These are phyloP conservation scores for Penicillium sp. DNA, from an alignment of 2,329 filamentous ascomycete species.

Conservation along the genomic window DNA sequence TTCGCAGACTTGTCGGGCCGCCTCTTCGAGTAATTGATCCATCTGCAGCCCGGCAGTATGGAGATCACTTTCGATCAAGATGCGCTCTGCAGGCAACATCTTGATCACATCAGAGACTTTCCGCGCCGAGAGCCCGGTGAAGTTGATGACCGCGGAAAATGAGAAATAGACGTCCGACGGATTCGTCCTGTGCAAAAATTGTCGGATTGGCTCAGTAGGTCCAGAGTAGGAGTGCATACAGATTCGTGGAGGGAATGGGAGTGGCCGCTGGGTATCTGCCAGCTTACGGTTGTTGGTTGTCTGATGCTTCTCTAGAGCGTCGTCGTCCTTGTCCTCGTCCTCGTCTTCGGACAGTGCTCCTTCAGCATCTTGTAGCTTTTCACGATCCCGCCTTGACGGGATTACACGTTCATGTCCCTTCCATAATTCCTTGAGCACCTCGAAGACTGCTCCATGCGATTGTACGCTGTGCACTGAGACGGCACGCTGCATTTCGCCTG, in stretches of 20 bases:
- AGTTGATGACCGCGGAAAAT: constrained; percentile 83
- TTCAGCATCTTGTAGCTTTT: constrained; percentile 38
- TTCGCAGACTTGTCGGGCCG: constrained; percentile 74
- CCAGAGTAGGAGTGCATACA: constrained; percentile 95
- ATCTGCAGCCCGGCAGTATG: constrained; percentile 80
- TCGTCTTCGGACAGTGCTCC: constrained; percentile 34
- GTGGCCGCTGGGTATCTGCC: not conserved
- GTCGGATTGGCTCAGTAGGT: constrained; percentile 70
- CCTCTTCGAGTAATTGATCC: constrained; percentile 75
- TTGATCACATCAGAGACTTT: constrained; percentile 70
- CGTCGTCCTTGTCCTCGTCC: constrained; percentile 13
- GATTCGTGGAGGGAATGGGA: constrained; percentile 81
- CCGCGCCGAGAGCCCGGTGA: constrained; percentile 57
- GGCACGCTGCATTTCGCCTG: constrained; percentile 60
- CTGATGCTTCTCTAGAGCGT: not conserved
- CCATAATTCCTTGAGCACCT: constrained; percentile 61
- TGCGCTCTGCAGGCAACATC: constrained; percentile 72
- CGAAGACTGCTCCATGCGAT: constrained; percentile 62
- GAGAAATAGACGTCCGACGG: constrained; percentile 84
- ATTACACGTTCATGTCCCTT: constrained; percentile 58
- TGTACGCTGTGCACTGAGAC: constrained; percentile 68
- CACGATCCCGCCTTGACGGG: constrained; percentile 54
- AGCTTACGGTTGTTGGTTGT: not conserved
- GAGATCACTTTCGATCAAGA: constrained; percentile 89
- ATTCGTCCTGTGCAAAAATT: constrained; percentile 73